A percentile compares a stretch with the other conserved stretches of the same genome.
These are phyloP conservation scores for Trichoderma afroharzianum DNA, from an alignment of 2,329 filamentous ascomycete genomes.

Conservation along the genomic window DNA sequence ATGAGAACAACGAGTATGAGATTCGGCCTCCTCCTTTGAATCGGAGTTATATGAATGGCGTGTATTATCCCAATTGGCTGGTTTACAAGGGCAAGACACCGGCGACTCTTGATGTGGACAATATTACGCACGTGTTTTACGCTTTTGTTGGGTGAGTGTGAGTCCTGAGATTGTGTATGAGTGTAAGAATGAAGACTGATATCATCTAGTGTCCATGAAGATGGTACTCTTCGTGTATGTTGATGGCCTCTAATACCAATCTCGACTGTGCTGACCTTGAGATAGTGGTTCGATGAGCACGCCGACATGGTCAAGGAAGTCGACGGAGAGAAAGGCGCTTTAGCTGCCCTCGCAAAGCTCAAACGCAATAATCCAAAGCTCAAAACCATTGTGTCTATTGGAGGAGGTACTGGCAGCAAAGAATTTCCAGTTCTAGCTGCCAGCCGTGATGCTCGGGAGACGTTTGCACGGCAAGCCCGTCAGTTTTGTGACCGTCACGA, in stretches of 20 bases:
- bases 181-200: not conserved
- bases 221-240: constrained; percentile 40
- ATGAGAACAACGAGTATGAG: not conserved
- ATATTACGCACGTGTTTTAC: constrained; percentile 62
- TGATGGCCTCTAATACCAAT: rapidly evolving
- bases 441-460: constrained; percentile 43
- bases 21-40: not conserved
- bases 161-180: not conserved
- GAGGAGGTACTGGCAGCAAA: constrained; percentile 60
- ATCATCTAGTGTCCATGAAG: constrained; percentile 31
- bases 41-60: constrained; percentile 29
- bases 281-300: constrained; percentile 55
- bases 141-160: constrained; percentile 57
- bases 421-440: constrained; percentile 57
- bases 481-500: constrained; percentile 53
- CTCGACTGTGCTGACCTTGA: not conserved
- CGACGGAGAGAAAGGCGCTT: constrained; percentile 57
- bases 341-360: constrained; percentile 55
- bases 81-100: constrained; percentile 60
- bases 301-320: constrained; percentile 58
- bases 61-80: constrained; percentile 65
- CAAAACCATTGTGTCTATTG: constrained; percentile 60
- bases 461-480: constrained; percentile 52
- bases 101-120: constrained; percentile 51
- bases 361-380: constrained; percentile 55